Conservation (phyloP, 768 basidiomycete genomes). For the Leccinum subgranulosum region DNA sequence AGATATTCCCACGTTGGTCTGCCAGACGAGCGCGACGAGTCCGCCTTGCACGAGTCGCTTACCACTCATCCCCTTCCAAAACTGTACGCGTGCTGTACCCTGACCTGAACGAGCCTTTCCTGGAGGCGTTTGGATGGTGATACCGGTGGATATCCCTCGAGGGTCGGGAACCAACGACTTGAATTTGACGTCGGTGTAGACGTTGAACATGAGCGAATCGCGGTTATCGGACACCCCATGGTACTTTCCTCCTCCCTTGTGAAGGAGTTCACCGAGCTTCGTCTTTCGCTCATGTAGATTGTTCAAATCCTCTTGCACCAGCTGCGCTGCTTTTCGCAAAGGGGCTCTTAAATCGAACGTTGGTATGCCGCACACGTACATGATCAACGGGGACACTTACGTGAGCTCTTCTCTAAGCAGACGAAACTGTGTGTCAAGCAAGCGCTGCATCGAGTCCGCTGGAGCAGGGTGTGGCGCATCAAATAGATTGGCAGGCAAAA, state of each 20-base stretch:
- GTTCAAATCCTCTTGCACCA: conserved; percentile 45
- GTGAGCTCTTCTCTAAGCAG: conserved; percentile 70
- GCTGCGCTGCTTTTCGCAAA: conserved; percentile 47
- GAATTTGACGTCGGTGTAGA: conserved; percentile 57
- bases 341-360: conserved; percentile 41
- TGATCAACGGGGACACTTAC: conserved; percentile 32
- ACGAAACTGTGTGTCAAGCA: conserved; percentile 74
- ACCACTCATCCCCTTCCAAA: conserved; percentile 60
- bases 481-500: conserved; percentile 57
- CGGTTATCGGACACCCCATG: conserved; percentile 38
- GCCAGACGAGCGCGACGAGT: conserved; percentile 60
- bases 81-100: conserved; percentile 40
- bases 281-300: conserved; percentile 26
- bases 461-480: conserved; percentile 63
- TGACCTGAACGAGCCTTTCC: conserved; percentile 46
- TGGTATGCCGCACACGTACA: background rate
- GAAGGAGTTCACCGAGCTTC: conserved; percentile 43
- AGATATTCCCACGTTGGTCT: conserved; percentile 28
- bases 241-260: conserved; percentile 58
- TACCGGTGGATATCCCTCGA: conserved; percentile 47
- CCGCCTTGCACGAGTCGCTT: conserved; percentile 61
- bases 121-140: conserved; percentile 53
- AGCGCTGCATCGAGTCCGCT: conserved; percentile 55
- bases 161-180: conserved; percentile 44
- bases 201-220: conserved; percentile 57